These are phyloP conservation scores for Aspergillus costaricaensis DNA, from an alignment of 2,329 filamentous ascomycete species.

Conservation along the genomic window DNA sequence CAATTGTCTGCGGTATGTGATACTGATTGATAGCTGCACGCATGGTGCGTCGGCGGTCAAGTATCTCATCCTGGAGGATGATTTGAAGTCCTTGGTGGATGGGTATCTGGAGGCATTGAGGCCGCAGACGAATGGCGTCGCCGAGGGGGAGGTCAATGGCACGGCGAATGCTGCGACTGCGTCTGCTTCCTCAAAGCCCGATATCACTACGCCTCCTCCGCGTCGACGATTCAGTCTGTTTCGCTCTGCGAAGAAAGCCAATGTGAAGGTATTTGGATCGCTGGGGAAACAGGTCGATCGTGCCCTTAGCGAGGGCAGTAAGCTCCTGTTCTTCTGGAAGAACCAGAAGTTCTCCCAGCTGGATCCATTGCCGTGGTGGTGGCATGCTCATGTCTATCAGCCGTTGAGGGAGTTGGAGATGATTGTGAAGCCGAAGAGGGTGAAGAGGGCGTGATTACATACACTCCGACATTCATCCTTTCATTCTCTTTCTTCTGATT, in stretches of 20 bases:
- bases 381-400: conserved; percentile 60
- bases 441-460: neutral
- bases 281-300: conserved; percentile 21
- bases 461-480: neutral
- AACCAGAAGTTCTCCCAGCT: conserved; percentile 56
- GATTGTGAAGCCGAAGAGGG: conserved; percentile 3
- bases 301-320: conserved; percentile 20
- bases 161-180: neutral
- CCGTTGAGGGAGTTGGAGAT: conserved; percentile 39
- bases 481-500: neutral
- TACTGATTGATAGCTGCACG: conserved; percentile 37
- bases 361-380: conserved; percentile 61
- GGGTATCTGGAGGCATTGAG: conserved; percentile 32
- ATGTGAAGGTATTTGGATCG: conserved; percentile 5
- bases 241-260: conserved; percentile 6
- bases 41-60: conserved; percentile 31
- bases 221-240: conserved; percentile 10
- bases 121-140: conserved; percentile 16
- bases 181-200: neutral
- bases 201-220: conserved; percentile 3
- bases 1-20: conserved; percentile 35
- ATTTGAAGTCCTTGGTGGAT: conserved; percentile 23
- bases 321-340: conserved; percentile 54
- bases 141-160: neutral
- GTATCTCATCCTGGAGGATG: conserved; percentile 36